phyloP scores from a whole-genome alignment of 192 early-diverging fungal genomes.

The Backusella psychrophila region DNA sequence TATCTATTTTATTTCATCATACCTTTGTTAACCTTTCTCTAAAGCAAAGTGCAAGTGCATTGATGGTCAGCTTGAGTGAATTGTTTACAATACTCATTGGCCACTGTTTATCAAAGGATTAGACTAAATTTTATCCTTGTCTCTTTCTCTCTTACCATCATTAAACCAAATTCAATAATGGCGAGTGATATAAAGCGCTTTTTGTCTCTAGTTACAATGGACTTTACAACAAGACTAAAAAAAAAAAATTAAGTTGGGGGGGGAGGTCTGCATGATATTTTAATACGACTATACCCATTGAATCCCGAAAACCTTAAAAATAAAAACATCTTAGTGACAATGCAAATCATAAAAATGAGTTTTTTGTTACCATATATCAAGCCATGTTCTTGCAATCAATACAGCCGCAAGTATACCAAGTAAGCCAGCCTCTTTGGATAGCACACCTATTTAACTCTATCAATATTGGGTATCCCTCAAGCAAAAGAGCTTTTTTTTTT shows the following conservation, averaged over 20 bases:
- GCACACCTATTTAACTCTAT: constrained; percentile 25
- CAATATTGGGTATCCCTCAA: not conserved
- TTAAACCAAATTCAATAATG: constrained; percentile 64
- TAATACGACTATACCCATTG: constrained; percentile 37
- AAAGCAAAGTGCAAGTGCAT: constrained; percentile 55
- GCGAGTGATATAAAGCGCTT: constrained; percentile 57
- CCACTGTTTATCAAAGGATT: constrained; percentile 37
- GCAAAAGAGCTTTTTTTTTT: not conserved
- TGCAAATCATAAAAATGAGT: not conserved
- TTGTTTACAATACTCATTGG: constrained; percentile 64
- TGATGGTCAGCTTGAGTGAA: constrained; percentile 57
- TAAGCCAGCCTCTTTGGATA: constrained; percentile 49
- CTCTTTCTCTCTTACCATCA: constrained; percentile 44
- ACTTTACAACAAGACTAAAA: constrained; percentile 69
- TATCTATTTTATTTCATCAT: not conserved
- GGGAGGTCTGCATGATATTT: not conserved
- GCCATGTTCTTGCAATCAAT: constrained; percentile 56
- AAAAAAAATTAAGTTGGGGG: not conserved
- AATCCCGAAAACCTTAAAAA: constrained; percentile 44
- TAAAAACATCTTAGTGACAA: not conserved
- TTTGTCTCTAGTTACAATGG: constrained; percentile 63
- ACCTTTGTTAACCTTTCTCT: constrained; percentile 48
- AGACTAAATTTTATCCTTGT: not conserved
- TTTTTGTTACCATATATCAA: constrained; percentile 48
- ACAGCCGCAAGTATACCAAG: constrained; percentile 46